Base-by-base conservation (phyloP, 805 yeast species). In the Candida railenensis region DNA sequence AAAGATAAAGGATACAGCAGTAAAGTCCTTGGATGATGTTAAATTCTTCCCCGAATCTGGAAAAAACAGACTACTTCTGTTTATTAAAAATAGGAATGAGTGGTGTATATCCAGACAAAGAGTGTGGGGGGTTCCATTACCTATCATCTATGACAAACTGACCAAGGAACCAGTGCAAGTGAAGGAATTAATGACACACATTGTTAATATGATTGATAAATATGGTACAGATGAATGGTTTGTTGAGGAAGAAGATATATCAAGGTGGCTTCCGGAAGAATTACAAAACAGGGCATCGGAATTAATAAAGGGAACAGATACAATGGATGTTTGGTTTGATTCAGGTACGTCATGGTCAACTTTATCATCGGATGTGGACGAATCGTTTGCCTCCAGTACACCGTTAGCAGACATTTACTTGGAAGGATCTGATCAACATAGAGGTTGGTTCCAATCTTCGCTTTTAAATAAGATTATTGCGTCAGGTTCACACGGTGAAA, bases 251-350 rank as follows among this genome's bases (percentile, higher is more conserved):
- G 63, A 58, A 0, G 78, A 79, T 40, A 68, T 84, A 39, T 65
- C 66, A 16, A 74, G 80, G 50, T 94, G 97, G 97, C 62, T 94
- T 14, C 97, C 97, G 0, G 72, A 69, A 2, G 54, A 65, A 2
- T 69, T 71, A 45, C 63, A 71, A 21, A 62, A 56, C 15, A 57
- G 68, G 22, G 84, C 82, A 0, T 46, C 55, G 2, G 55, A 69
- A 2, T 86, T 74, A 51, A 57, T 59, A 20, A 85, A 88, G 56
- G 92, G 96, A 1, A 78, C 73, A 38, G 99, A 94, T 55, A 94
- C 99, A 0, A 87, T 94, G 90, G 99, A 94, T 66, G 99, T 94
- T 16, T 94, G 99, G 99, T 92, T 94, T 68, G 99, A 94, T 64
- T 87, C 96, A 34, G 99, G 99, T 0, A 81, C 96, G 0, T 84